Conservation (phyloP, 179 eudicot genomes). For the Beta macrorhiza region DNA sequence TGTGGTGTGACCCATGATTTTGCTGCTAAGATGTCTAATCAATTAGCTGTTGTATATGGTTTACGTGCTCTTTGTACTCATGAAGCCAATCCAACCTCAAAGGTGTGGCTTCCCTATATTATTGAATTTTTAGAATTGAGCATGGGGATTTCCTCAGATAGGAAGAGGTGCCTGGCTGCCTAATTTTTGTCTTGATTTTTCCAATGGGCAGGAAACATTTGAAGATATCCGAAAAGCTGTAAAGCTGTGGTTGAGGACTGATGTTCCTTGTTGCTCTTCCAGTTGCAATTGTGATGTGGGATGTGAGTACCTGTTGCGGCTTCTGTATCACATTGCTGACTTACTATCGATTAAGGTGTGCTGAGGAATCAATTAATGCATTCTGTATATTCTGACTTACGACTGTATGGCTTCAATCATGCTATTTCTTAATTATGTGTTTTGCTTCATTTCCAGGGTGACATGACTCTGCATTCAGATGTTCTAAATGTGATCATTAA, state of each 20-base stretch:
- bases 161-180: constrained; percentile 9
- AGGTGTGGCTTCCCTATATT: constrained; percentile 35
- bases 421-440: constrained; percentile 18
- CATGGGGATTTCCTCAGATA: not conserved
- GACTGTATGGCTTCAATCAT: not conserved
- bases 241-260: constrained; percentile 50
- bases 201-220: constrained; percentile 44
- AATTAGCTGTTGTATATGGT: constrained; percentile 61
- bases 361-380: constrained; percentile 7
- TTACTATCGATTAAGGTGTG: constrained; percentile 78
- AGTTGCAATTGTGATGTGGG: constrained; percentile 35
- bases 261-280: constrained; percentile 32
- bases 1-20: constrained; percentile 23
- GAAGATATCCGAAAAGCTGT: constrained; percentile 62
- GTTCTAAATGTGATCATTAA: constrained; percentile 56
- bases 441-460: constrained; percentile 48
- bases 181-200: constrained; percentile 17
- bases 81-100: constrained; percentile 62
- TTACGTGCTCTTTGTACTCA: constrained; percentile 72
- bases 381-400: not conserved
- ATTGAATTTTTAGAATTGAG: not conserved
- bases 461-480: constrained; percentile 46
- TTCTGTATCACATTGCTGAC: constrained; percentile 70
- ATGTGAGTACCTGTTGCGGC: constrained; percentile 43
- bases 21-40: constrained; percentile 37